Evolutionary conservation across 257 asterid species (phyloP).

Genomic region (Solanum clarkiae): DNA sequence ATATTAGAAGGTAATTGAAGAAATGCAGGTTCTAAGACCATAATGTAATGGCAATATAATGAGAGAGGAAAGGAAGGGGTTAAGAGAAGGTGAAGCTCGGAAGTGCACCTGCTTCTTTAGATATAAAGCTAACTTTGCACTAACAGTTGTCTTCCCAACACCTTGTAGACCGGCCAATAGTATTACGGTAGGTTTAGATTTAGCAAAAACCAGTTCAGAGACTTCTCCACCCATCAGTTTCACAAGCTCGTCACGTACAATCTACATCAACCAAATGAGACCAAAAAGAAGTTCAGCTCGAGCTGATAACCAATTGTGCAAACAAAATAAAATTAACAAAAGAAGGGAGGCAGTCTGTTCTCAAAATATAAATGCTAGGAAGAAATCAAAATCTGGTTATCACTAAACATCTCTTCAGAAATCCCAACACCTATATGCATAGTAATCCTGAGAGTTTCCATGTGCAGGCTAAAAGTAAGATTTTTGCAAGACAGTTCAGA

Average conservation of each 20-base stretch:
- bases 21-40: background rate
- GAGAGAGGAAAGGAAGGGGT: background rate
- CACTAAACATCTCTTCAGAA: background rate
- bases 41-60: background rate
- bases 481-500: background rate
- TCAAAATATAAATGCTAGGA: background rate
- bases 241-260: conserved; percentile 81
- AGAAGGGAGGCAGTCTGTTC: background rate
- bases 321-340: background rate
- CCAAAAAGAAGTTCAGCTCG: background rate
- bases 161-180: conserved; percentile 97
- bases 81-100: conserved; percentile 6
- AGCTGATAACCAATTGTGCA: background rate
- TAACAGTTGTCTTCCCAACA: conserved; percentile 98
- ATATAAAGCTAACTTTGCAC: conserved; percentile 91
- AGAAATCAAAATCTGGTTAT: background rate
- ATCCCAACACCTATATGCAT: background rate
- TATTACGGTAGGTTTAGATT: conserved; percentile 71
- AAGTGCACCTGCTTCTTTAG: conserved; percentile 73
- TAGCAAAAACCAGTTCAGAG: conserved; percentile 75
- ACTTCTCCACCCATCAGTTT: conserved; percentile 95
- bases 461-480: background rate
- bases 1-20: background rate
- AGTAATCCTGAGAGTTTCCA: background rate
- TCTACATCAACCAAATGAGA: conserved; percentile 24